Percentiles rank a stretch among this genome's conserved stretches.
These are phyloP conservation scores for Orbilia javanica DNA, from an alignment of 2,329 filamentous ascomycete genomes.

Conservation along the genomic window DNA sequence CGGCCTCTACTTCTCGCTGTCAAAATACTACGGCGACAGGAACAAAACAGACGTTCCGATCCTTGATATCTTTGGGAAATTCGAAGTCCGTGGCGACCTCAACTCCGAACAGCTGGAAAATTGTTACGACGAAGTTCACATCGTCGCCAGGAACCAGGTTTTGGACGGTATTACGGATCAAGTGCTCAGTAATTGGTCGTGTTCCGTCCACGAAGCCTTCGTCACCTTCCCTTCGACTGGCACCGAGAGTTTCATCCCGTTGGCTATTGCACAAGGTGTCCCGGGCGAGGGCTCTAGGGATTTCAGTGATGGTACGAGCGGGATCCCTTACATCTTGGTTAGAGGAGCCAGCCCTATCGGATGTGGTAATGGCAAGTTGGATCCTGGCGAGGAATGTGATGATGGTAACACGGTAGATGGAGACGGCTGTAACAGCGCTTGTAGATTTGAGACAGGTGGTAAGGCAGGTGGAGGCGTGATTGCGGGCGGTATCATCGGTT, in stretches of 20 bases:
- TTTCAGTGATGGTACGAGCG: slow-evolving; percentile 65
- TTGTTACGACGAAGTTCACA: slow-evolving; percentile 66
- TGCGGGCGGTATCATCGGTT: slow-evolving; percentile 32
- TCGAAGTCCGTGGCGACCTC: slow-evolving; percentile 65
- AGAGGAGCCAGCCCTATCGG: slow-evolving; percentile 66
- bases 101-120: slow-evolving; percentile 50
- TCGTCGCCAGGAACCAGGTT: slow-evolving; percentile 65
- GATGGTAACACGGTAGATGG: slow-evolving; percentile 64
- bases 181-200: slow-evolving; percentile 66
- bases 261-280: slow-evolving; percentile 66
- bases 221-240: slow-evolving; percentile 64
- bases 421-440: slow-evolving; percentile 65
- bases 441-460: slow-evolving; percentile 55
- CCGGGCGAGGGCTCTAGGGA: slow-evolving; percentile 63
- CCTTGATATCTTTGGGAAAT: slow-evolving; percentile 65
- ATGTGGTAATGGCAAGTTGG: slow-evolving; percentile 66
- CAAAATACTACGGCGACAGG: slow-evolving; percentile 65
- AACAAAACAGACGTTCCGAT: slow-evolving; percentile 61
- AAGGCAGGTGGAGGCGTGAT: slow-evolving; percentile 16
- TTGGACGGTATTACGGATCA: slow-evolving; percentile 64
- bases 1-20: slow-evolving; percentile 66
- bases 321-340: slow-evolving; percentile 67
- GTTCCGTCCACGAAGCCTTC: slow-evolving; percentile 67
- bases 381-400: slow-evolving; percentile 66
- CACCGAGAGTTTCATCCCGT: slow-evolving; percentile 64